Base-by-base conservation (phyloP, 441 rosid genomes). In the Erodium texanum region DNA sequence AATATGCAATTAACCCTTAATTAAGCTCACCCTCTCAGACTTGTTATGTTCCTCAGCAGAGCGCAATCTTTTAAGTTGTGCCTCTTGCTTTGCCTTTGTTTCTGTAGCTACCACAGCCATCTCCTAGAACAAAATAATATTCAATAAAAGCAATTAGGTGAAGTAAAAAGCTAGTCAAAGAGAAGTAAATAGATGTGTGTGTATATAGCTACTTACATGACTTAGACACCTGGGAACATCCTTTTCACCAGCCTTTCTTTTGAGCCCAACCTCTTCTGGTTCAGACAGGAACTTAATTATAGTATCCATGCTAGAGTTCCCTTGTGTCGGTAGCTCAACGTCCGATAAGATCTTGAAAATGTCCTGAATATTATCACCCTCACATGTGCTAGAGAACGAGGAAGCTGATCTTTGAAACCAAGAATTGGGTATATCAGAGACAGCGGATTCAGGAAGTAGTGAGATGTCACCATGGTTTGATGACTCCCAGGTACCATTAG, bases 1-100 rank as follows among this genome's bases (percentile, higher is more conserved):
- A n/a, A n/a, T n/a, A n/a, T n/a, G n/a, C n/a, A n/a, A n/a, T n/a
- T n/a, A n/a, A 41, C 15, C 15, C 10, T 5, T 10, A 41, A 41
- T 11, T 41, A 41, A 5, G 24, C 65, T 66, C 29, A 76, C 71
- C 76, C 48, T 76, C 58, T 69, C 76, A 50, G 65, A 72, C 15
- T 36, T 67, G 56, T 72, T 76, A 38, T 66, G 76, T 24, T 69
- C 7, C 52, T 72, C 74, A 66, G 71, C 68, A 14, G 71, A 66
- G 20, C 64, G 73, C 1, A 48, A 62, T 41, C 79, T 38, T 24
- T 66, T 69, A 6, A 24, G 56, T 0, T 24, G 7, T 22, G 27
- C 7, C 3, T 20, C 18, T 68, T 29, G 9, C 32, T 61, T 24
- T 32, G 16, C 68, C 43, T 41, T 45, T 12, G 12, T 3, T 18